phyloP scores from a whole-genome alignment of 305 asterid species.

The Fraxinus paxiana region DNA sequence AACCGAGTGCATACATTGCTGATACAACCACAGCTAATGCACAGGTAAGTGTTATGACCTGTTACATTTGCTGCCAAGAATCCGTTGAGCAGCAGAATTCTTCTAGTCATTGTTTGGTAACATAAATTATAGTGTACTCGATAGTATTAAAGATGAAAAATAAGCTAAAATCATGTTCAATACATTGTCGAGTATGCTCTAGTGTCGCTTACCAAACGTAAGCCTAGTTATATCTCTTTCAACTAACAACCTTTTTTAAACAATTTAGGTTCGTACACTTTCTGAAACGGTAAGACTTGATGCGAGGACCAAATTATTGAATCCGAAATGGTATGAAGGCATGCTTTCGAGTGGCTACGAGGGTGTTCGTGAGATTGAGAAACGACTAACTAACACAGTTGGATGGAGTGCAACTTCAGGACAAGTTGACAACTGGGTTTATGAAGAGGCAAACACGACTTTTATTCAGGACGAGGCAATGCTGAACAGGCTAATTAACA shows the following conservation, averaged over 20 bases:
- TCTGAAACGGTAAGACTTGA: constrained; percentile 94
- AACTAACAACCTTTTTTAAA: background rate
- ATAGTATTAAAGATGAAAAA: background rate
- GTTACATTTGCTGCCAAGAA: background rate
- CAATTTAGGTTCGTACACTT: constrained; percentile 69
- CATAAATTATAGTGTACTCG: background rate
- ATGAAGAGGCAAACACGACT: constrained; percentile 94
- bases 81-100: background rate
- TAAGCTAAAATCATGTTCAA: background rate
- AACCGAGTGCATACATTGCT: constrained; percentile 90
- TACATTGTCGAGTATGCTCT: background rate
- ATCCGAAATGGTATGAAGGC: constrained; percentile 98
- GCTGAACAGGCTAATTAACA: constrained; percentile 89
- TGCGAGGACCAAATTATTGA: constrained; percentile 84
- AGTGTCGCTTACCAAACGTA: background rate
- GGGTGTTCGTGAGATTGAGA: constrained; percentile 90
- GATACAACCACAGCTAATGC: constrained; percentile 99
- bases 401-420: constrained; percentile 99
- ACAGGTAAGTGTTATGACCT: constrained; percentile 46
- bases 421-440: constrained; percentile 97
- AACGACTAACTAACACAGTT: constrained; percentile 82
- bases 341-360: constrained; percentile 91
- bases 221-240: background rate
- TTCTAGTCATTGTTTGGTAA: background rate
- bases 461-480: constrained; percentile 82